Percentiles rank a stretch among this genome's conserved stretches.
Evolutionary conservation across 192 early-diverging fungal genomes (phyloP).

Genomic region (Mortierella alpina): DNA sequence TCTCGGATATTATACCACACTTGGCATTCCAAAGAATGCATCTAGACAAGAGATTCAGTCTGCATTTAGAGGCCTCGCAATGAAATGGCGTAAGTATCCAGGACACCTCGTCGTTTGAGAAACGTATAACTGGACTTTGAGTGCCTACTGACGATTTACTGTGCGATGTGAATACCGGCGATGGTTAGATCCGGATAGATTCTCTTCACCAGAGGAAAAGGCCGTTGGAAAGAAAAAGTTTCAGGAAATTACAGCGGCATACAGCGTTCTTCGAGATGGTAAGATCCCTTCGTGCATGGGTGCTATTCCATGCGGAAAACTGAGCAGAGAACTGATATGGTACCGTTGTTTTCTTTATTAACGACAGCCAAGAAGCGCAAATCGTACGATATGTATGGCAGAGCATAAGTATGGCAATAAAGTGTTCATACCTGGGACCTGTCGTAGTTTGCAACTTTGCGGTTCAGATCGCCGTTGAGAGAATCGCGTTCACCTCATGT

Average conservation of each 20-base stretch:
- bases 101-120: neutral
- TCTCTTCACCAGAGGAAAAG: conserved; percentile 58
- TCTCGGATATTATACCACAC: conserved; percentile 55
- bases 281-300: conserved; percentile 11
- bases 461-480: no score
- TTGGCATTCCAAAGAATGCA: conserved; percentile 50
- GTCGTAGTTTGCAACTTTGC: no score
- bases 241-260: conserved; percentile 61
- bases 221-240: conserved; percentile 62
- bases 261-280: conserved; percentile 62
- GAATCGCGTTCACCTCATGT: no score
- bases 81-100: conserved; percentile 52
- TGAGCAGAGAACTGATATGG: no score
- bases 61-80: conserved; percentile 60
- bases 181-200: conserved; percentile 58
- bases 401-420: neutral
- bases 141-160: neutral
- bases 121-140: neutral
- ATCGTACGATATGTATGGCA: conserved; percentile 24
- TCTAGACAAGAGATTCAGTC: conserved; percentile 61
- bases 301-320: no score
- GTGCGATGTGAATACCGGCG: neutral
- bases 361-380: conserved; percentile 8
- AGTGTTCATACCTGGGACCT: no score
- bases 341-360: neutral